Evolutionary conservation across 495 filamentous ascomycete species (phyloP).

Genomic region (Talaromyces borbonicus): DNA sequence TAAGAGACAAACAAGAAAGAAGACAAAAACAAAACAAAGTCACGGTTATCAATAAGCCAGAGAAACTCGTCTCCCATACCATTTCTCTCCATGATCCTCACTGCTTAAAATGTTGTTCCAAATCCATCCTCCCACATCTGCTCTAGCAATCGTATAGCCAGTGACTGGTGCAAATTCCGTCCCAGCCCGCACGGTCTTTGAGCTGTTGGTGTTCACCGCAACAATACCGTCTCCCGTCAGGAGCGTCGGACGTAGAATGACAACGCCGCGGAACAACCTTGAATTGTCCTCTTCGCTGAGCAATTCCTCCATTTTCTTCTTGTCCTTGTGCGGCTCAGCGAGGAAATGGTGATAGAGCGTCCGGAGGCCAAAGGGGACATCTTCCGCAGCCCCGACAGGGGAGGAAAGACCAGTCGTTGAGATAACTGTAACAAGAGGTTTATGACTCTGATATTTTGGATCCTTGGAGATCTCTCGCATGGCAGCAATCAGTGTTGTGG

Average conservation of each 20-base stretch:
- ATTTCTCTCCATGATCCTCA: slow-evolving; percentile 20
- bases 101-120: slow-evolving; percentile 26
- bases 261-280: slow-evolving; percentile 16
- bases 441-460: slow-evolving; percentile 7
- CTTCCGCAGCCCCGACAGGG: slow-evolving; percentile 9
- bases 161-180: slow-evolving; percentile 23
- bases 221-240: slow-evolving; percentile 21
- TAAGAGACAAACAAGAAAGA: no score
- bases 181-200: slow-evolving; percentile 21
- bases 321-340: slow-evolving; percentile 27
- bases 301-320: slow-evolving; percentile 27
- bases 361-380: slow-evolving; percentile 24
- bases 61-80: slow-evolving; percentile 27
- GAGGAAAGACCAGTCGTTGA: slow-evolving; percentile 22
- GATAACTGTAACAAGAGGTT: slow-evolving; percentile 18
- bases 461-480: slow-evolving; percentile 15
- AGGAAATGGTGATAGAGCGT: slow-evolving; percentile 25
- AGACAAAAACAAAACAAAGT: no score
- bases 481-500: slow-evolving; percentile 17
- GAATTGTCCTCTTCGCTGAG: slow-evolving; percentile 9
- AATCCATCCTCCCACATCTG: slow-evolving; percentile 33
- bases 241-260: slow-evolving; percentile 27
- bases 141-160: slow-evolving; percentile 30
- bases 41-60: slow-evolving; percentile 28
- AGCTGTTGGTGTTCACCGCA: slow-evolving; percentile 5